Percentiles rank a stretch among this genome's conserved stretches.
Evolutionary conservation across 2,329 filamentous ascomycete species (phyloP).

Genomic region (Fusarium scirpi): DNA sequence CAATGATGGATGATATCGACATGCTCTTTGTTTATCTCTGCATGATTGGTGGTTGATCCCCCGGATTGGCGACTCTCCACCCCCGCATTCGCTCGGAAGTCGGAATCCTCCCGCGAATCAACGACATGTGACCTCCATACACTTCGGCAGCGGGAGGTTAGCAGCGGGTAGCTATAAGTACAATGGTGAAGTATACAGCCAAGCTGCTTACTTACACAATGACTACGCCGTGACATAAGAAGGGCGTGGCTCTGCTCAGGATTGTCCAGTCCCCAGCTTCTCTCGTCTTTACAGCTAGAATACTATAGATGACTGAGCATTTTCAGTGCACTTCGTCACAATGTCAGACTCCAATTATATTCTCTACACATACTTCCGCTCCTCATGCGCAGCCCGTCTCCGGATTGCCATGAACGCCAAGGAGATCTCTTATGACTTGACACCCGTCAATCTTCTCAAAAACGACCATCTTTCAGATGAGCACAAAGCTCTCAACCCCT

Average conservation of each 20-base stretch:
- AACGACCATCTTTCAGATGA: slow-evolving; percentile 61
- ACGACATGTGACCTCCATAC: background rate
- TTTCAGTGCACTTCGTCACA: background rate
- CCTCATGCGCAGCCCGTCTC: slow-evolving; percentile 71
- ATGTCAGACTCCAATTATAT: slow-evolving; percentile 49
- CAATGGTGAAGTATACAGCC: background rate
- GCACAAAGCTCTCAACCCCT: slow-evolving; percentile 65
- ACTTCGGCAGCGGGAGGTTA: slow-evolving; percentile 37
- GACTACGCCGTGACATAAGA: slow-evolving; percentile 31
- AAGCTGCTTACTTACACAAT: background rate
- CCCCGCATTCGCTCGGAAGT: slow-evolving; percentile 34
- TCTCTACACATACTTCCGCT: slow-evolving; percentile 72
- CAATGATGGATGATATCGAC: background rate
- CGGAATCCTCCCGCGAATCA: slow-evolving; percentile 25
- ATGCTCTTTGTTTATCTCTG: background rate
- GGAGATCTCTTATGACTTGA: slow-evolving; percentile 59
- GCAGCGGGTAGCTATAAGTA: slow-evolving; percentile 11
- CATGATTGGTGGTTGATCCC: background rate
- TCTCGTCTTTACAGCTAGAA: no score
- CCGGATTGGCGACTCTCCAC: background rate
- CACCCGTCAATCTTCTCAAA: slow-evolving; percentile 66
- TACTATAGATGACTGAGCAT: rapidly evolving
- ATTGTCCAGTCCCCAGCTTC: rapidly evolving
- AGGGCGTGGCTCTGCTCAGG: slow-evolving; percentile 9
- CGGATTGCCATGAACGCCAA: slow-evolving; percentile 71